Percentiles rank a stretch among this genome's conserved stretches.
Evolutionary conservation across 176 grass and related monocot genomes (phyloP).

Genomic region (Pharus latifolius): DNA sequence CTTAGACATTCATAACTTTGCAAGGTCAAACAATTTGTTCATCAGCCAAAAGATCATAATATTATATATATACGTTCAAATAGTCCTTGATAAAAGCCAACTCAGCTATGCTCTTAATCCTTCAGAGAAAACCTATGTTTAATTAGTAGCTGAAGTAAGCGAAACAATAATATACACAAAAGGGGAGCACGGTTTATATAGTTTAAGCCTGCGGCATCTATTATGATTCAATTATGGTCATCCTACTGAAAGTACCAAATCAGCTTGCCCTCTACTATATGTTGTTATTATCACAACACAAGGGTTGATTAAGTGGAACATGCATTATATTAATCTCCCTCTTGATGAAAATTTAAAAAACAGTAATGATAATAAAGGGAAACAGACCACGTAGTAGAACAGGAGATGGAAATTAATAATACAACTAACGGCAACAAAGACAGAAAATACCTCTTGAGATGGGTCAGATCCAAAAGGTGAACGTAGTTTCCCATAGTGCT

Average conservation of each 20-base stretch:
- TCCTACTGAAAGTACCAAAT: no score
- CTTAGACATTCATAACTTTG: no score
- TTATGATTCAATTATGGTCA: no score
- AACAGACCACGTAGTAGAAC: background rate
- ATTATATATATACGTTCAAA: background rate
- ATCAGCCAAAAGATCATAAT: background rate
- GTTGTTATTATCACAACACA: no score
- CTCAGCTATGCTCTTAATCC: background rate
- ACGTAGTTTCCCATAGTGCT: conserved; percentile 91
- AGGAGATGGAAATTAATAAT: background rate
- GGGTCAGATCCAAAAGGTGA: conserved; percentile 86
- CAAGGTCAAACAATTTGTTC: background rate
- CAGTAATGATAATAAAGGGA: background rate
- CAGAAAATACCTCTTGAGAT: conserved; percentile 59
- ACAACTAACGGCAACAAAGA: background rate
- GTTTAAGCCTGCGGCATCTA: no score
- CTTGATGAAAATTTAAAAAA: no score
- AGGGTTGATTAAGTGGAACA: no score
- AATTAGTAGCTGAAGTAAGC: background rate
- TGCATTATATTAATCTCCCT: no score
- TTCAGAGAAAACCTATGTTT: background rate
- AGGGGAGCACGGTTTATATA: no score
- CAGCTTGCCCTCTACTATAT: no score
- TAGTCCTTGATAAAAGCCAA: background rate
- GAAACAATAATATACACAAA: no score